A percentile compares a stretch with the other conserved stretches of the same genome.
Evolutionary conservation across 108 stramenopile genomes (phyloP).

Genomic region (Skeletonema menzelii): DNA sequence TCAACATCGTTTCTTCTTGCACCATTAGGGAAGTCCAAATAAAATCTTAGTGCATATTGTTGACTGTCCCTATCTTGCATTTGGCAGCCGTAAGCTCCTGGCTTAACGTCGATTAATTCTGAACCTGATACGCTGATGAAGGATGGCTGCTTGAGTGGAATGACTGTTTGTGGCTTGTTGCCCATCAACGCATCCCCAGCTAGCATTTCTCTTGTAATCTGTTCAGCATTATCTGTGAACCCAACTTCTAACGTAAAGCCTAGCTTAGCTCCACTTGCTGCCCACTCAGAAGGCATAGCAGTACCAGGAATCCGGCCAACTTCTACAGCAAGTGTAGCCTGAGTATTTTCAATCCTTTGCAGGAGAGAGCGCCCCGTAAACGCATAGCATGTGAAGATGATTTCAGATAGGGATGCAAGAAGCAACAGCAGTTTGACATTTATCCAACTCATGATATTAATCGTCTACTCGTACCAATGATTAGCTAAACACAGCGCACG

Average conservation of each 20-base stretch:
- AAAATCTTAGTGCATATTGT: conserved; percentile 37
- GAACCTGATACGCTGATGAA: conserved; percentile 24
- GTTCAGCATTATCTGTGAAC: conserved; percentile 36
- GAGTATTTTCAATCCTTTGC: too few species aligned
- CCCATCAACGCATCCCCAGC: conserved; percentile 23
- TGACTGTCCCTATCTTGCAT: conserved; percentile 20
- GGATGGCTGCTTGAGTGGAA: conserved; percentile 34
- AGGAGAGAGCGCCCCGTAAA: too few species aligned
- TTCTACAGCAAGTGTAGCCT: too few species aligned
- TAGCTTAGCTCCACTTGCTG: conserved; percentile 40
- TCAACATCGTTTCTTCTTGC: conserved; percentile 45
- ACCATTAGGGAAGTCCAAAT: conserved; percentile 47
- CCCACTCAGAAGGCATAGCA: conserved; percentile 47
- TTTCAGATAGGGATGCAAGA: too few species aligned
- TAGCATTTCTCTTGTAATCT: conserved; percentile 36
- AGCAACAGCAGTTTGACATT: too few species aligned
- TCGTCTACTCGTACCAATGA: neutral
- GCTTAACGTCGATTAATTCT: conserved; percentile 23
- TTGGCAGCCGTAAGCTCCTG: conserved; percentile 40
- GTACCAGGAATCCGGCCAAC: conserved; percentile 44
- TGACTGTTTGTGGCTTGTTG: conserved; percentile 4
- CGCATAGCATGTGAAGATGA: too few species aligned
- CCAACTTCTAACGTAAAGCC: conserved; percentile 42
- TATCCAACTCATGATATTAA: too few species aligned
- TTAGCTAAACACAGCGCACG: neutral